Evolutionary conservation across 495 filamentous ascomycete species (phyloP).

Genomic region (Penicillium arizonense): DNA sequence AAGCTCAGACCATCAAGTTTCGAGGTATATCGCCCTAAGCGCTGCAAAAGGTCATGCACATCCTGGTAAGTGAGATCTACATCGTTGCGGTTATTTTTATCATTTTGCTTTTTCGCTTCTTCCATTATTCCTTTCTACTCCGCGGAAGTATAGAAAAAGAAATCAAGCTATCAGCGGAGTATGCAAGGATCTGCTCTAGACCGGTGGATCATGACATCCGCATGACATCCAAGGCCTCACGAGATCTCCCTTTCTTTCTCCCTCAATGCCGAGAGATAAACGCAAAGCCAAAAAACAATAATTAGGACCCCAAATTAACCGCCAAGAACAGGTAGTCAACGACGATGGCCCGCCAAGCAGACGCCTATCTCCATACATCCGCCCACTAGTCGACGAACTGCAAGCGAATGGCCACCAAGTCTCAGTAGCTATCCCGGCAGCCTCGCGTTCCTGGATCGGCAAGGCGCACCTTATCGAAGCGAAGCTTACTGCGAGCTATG

Average conservation of each 20-base stretch:
- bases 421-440: conserved; percentile 87
- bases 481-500: conserved; percentile 78
- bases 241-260: no score
- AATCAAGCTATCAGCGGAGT: no score
- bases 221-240: no score
- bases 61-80: conserved; percentile 37
- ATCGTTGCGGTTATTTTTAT: no score
- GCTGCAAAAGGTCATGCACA: conserved; percentile 38
- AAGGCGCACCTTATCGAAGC: conserved; percentile 94
- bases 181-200: no score
- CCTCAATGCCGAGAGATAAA: neutral
- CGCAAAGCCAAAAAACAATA: neutral
- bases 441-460: conserved; percentile 94
- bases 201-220: no score
- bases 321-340: conserved; percentile 64
- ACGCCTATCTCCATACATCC: conserved; percentile 86
- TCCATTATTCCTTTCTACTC: neutral
- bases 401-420: conserved; percentile 77
- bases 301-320: neutral
- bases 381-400: conserved; percentile 75
- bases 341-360: conserved; percentile 92
- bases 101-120: neutral
- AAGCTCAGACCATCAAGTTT: neutral
- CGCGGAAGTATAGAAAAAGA: no score
- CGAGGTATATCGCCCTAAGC: conserved; percentile 10